Percentiles rank a stretch among this genome's conserved stretches.
These are phyloP conservation scores for Closterium sp. DNA, from an alignment of 139 green algal genomes.

Conservation along the genomic window DNA sequence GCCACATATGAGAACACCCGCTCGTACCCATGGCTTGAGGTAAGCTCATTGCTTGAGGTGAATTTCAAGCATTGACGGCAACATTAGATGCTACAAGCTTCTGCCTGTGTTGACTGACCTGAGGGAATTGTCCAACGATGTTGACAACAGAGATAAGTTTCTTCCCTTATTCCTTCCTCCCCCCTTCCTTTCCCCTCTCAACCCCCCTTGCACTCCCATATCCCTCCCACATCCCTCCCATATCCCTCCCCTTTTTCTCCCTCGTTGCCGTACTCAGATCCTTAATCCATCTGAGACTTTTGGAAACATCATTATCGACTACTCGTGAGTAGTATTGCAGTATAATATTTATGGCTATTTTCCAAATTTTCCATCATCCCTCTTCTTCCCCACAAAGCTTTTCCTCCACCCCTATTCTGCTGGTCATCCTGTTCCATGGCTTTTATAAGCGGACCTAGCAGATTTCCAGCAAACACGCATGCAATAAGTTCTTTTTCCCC, in stretches of 20 bases:
- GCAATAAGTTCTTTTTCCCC: no score
- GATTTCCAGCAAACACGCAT: no score
- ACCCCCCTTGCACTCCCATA: background rate
- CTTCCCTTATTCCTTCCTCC: background rate
- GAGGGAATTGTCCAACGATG: background rate
- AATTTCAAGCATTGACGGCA: no score
- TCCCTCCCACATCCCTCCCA: background rate
- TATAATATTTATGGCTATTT: no score
- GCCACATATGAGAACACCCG: constrained; percentile 98
- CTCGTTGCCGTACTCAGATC: constrained; percentile 62
- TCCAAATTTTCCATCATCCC: no score
- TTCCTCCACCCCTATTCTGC: no score
- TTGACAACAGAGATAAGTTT: background rate
- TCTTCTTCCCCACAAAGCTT: no score
- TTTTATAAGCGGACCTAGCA: no score
- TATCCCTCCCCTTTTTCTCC: background rate
- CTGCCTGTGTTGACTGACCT: no score
- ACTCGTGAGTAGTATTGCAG: constrained; percentile 58
- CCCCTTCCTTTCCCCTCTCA: background rate
- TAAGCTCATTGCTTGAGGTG: background rate
- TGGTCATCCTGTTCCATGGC: no score
- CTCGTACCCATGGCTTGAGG: constrained; percentile 62
- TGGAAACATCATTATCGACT: constrained; percentile 99
- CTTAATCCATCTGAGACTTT: constrained; percentile 98
- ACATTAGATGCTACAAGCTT: no score